A percentile compares a stretch with the other conserved stretches of the same genome.
phyloP scores from a whole-genome alignment of 2,329 filamentous ascomycete species.

The Arthrinium puccinioides region DNA sequence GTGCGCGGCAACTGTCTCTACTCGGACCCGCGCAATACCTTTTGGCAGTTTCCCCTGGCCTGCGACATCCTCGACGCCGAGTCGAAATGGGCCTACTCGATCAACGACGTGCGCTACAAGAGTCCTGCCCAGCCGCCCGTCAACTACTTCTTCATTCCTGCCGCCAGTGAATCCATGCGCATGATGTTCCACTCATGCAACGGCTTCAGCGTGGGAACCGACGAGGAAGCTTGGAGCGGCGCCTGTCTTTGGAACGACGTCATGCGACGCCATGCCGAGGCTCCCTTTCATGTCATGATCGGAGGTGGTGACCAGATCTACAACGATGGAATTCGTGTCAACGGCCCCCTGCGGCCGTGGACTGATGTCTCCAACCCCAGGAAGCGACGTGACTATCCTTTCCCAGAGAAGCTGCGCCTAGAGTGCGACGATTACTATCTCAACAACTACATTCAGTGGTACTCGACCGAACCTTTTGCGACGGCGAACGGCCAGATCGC shows the following conservation, averaged over 20 bases:
- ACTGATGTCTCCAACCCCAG: conserved; percentile 75
- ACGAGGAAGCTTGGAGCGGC: conserved; percentile 76
- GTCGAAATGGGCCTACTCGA: conserved; percentile 69
- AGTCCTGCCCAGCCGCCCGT: conserved; percentile 46
- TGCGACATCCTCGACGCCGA: conserved; percentile 67
- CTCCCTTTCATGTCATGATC: conserved; percentile 91
- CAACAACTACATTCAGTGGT: conserved; percentile 82
- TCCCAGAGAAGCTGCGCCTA: conserved; percentile 70
- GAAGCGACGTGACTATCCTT: conserved; percentile 71
- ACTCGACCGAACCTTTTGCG: conserved; percentile 75
- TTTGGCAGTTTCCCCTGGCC: conserved; percentile 84
- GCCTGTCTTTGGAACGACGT: conserved; percentile 96
- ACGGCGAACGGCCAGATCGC: conserved; percentile 85
- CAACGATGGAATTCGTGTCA: conserved; percentile 84
- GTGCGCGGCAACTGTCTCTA: conserved; percentile 53
- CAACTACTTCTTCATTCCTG: conserved; percentile 82
- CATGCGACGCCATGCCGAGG: conserved; percentile 66
- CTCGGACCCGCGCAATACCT: conserved; percentile 66
- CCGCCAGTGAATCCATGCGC: conserved; percentile 80
- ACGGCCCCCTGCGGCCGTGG: conserved; percentile 77
- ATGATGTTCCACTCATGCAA: conserved; percentile 99
- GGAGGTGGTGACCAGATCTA: conserved; percentile 96
- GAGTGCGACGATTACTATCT: conserved; percentile 89
- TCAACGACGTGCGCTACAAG: conserved; percentile 58
- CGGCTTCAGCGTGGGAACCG: conserved; percentile 71